Conservation (phyloP, 2,329 filamentous ascomycete genomes). For the Cladosporium sp. region DNA sequence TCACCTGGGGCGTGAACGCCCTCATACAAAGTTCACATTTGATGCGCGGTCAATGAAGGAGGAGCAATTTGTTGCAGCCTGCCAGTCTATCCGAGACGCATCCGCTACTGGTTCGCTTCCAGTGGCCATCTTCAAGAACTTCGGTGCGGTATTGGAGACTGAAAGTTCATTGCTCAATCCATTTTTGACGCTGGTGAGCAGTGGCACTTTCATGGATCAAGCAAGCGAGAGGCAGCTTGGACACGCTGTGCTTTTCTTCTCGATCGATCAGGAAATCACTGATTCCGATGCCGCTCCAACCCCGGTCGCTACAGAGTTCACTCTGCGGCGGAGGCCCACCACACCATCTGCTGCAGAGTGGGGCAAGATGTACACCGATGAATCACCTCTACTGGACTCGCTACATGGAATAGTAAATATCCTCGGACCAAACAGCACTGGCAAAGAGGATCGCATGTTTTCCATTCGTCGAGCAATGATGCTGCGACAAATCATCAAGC, state of each 20-base stretch:
- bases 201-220: slow-evolving; percentile 28
- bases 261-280: slow-evolving; percentile 28
- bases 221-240: slow-evolving; percentile 26
- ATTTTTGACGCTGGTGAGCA: slow-evolving; percentile 28
- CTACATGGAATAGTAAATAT: slow-evolving; percentile 31
- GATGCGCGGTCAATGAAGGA: slow-evolving; percentile 27
- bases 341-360: slow-evolving; percentile 12
- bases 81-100: slow-evolving; percentile 29
- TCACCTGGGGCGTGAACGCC: slow-evolving; percentile 20
- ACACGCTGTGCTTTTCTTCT: slow-evolving; percentile 29
- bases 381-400: slow-evolving; percentile 28
- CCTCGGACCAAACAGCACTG: slow-evolving; percentile 27
- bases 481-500: slow-evolving; percentile 29
- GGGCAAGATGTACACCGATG: slow-evolving; percentile 19
- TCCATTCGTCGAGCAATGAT: slow-evolving; percentile 30
- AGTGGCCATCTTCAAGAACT: slow-evolving; percentile 30
- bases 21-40: slow-evolving; percentile 24
- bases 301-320: slow-evolving; percentile 21
- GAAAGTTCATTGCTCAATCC: slow-evolving; percentile 25
- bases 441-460: slow-evolving; percentile 27
- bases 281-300: slow-evolving; percentile 24
- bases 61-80: slow-evolving; percentile 26
- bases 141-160: slow-evolving; percentile 26
- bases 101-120: slow-evolving; percentile 24
- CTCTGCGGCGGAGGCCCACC: slow-evolving; percentile 5